Conservation (phyloP, 495 filamentous ascomycete species). For the Podospora australis region DNA sequence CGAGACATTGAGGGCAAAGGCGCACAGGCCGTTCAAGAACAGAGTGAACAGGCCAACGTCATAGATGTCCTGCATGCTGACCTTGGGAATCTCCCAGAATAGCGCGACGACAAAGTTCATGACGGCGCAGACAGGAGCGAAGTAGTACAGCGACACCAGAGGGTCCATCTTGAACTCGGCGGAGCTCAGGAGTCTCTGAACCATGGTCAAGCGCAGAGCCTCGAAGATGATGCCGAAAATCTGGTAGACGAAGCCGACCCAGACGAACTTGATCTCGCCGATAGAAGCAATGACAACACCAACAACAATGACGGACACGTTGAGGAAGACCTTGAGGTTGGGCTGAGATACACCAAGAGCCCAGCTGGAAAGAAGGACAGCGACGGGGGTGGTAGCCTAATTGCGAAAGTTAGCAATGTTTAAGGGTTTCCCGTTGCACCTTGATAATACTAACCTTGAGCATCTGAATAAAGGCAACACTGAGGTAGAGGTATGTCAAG, state of each 20-base stretch:
- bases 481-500: constrained; percentile 85
- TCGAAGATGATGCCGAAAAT: constrained; percentile 79
- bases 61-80: constrained; percentile 67
- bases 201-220: constrained; percentile 85
- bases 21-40: constrained; percentile 71
- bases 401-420: constrained; percentile 4
- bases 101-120: constrained; percentile 81
- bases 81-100: constrained; percentile 66
- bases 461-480: constrained; percentile 96
- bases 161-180: constrained; percentile 97
- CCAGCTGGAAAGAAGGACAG: constrained; percentile 81
- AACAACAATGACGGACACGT: constrained; percentile 82
- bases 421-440: too few relatives aligned
- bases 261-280: constrained; percentile 87
- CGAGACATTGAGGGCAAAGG: constrained; percentile 86
- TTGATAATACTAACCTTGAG: constrained; percentile 63
- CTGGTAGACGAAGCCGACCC: constrained; percentile 84
- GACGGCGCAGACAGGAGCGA: constrained; percentile 81
- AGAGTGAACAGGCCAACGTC: constrained; percentile 68
- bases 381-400: constrained; percentile 84
- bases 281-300: constrained; percentile 87
- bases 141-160: constrained; percentile 93
- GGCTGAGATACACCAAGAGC: constrained; percentile 67
- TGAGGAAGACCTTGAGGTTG: constrained; percentile 72
- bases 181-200: constrained; percentile 80